Evolutionary conservation across 2,329 filamentous ascomycete genomes (phyloP).

Genomic region (Fusarium marasasianum): DNA sequence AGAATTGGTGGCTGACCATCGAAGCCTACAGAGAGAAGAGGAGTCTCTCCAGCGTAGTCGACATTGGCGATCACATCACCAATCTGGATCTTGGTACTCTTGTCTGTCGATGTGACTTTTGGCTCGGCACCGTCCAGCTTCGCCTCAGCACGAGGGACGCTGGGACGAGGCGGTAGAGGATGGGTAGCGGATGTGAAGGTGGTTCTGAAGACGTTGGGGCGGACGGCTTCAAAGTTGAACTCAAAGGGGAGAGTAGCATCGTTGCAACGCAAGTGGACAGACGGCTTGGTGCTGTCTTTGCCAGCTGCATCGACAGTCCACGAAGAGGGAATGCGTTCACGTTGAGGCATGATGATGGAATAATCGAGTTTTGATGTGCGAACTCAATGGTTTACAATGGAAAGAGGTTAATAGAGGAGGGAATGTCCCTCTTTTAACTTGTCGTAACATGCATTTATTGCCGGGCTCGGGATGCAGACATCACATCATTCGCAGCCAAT

Average conservation of each 20-base stretch:
- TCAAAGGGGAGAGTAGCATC: slow-evolving; percentile 53
- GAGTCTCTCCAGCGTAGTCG: slow-evolving; percentile 64
- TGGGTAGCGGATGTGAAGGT: slow-evolving; percentile 71
- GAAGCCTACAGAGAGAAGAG: slow-evolving; percentile 65
- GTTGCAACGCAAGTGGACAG: slow-evolving; percentile 34
- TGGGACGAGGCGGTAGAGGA: slow-evolving; percentile 72
- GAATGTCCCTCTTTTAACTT: background rate
- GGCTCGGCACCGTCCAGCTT: slow-evolving; percentile 46
- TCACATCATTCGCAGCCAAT: background rate
- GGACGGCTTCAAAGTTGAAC: slow-evolving; percentile 71
- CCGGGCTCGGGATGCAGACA: background rate
- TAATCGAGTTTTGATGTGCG: background rate
- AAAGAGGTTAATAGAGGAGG: background rate
- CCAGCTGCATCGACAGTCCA: slow-evolving; percentile 42
- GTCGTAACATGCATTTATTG: background rate
- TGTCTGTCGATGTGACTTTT: slow-evolving; percentile 44
- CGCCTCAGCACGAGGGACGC: slow-evolving; percentile 56
- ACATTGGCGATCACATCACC: slow-evolving; percentile 63
- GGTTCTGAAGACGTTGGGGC: slow-evolving; percentile 72
- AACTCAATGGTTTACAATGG: background rate
- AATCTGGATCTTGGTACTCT: slow-evolving; percentile 55
- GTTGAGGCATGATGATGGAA: slow-evolving; percentile 39
- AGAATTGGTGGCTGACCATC: slow-evolving; percentile 63
- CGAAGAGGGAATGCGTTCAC: slow-evolving; percentile 41
- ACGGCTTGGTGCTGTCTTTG: slow-evolving; percentile 42